Evolutionary conservation across 805 yeast genomes (phyloP), one percentile per base, ranked within the genome.

Genomic region (Metahyphopichia silvanorum): DNA sequence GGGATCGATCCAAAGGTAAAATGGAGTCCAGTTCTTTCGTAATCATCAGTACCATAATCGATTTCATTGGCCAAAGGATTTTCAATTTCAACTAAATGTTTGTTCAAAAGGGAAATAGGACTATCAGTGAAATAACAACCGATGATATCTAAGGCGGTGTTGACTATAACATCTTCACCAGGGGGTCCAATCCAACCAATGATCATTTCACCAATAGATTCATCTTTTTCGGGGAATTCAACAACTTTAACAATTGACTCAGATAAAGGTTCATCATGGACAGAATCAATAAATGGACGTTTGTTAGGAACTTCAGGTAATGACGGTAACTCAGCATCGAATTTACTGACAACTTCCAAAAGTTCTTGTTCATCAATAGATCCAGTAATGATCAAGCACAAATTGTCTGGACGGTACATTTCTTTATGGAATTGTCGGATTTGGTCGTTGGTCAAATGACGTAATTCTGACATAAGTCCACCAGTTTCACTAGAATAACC

Each of bases 401-500:
- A 63, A 48, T 93, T 93, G 39, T 84, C 87, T 1, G 96, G 86
- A 29, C 89, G 71, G 59, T 93, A 93, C 49, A 76, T 62, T 11
- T 65, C 56, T 18, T 68, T 60, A 56, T 93, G 98, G 51, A 86
- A 93, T 15, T 77, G 60, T 44, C 82, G 73, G 44, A 93, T 91
- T 27, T 81, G 79, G 1, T 80, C 83, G 43, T 79, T 82, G 1
- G 84, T 74, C 46, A 93, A 67, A 2, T 68, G 69, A 39, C 97
- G 76, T 43, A 93, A 71, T 37, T 87, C 86, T 18, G 73, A 69
- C 57, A 87, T 77, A 29, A 87, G 60, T 0, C 98, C 98, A 32
- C 98, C 98, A 6, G 98, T 91, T 53, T 93, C 97, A 6, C 93
- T 79, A 8, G 88, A 76, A 54, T 91, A 93, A 3, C 96, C 98